Evolutionary conservation across 1,139 yeast genomes (phyloP), one percentile per base, ranked within the genome.

Genomic region (Zygotorulaspora mrakii): DNA sequence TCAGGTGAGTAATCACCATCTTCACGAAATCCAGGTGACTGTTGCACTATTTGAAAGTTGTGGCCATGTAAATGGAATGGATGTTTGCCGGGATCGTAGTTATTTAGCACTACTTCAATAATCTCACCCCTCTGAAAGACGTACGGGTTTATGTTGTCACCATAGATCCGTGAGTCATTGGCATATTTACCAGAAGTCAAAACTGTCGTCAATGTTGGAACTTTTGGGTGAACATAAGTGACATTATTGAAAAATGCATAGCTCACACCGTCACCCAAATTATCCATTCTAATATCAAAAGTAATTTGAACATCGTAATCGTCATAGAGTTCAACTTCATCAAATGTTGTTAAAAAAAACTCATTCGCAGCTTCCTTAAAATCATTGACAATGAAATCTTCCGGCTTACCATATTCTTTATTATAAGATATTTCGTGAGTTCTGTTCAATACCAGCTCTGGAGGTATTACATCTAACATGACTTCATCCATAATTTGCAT

Each of bases 1-100:
- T 67, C 71, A 34, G 69, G 76, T 16, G 77, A 83, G 27, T 46
- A 52, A 31, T 48, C 57, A 27, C 64, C 73, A 17, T 47, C 52
- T 21, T 50, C 49, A 27, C 49, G 50, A 37, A 69, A 68, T 1
- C 67, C 73, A 12, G 64, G 70, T 7, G 82, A 79, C 60, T 86
- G 74, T 35, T 73, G 76, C 35, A 82, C 67, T 12, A 79, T 65
- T 65, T 83, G 94, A 71, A 82, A 82, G 42, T 66, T 72, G 59
- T 83, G 94, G 9, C 94, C 91, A 56, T 83, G 94, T 57, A 83
- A 68, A 62, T 83, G 94, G 79, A 83, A 82, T 22, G 91, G 91
- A 65, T 83, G 94, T 59, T 74, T 78, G 45, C 87, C 87, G 10
- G 82, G 74, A 61, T 83, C 94, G 58, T 71, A 70, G 55, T 82